phyloP scores from a whole-genome alignment of 2,329 filamentous ascomycete species.

The Didymosphaeria variabile region DNA sequence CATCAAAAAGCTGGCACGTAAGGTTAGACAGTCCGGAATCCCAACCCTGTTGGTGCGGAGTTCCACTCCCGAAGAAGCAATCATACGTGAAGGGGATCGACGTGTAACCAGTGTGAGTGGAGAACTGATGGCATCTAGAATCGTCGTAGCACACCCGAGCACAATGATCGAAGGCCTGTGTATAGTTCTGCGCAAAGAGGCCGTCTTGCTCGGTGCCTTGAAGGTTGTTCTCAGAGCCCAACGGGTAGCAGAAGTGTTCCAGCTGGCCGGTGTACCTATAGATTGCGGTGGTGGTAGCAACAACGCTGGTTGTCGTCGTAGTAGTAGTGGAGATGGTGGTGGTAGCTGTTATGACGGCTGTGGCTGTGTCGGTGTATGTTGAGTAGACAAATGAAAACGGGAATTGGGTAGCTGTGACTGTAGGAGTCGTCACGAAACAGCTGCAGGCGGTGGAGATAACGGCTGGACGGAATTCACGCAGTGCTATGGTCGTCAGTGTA shows the following conservation, averaged over 20 bases:
- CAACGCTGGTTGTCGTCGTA: not conserved
- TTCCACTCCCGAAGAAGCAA: not conserved
- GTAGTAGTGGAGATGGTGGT: not conserved
- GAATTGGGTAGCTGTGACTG: not conserved
- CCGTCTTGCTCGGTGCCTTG: not conserved
- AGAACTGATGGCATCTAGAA: not conserved
- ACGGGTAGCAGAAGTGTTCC: not conserved
- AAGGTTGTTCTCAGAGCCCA: not conserved
- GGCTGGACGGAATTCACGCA: not conserved
- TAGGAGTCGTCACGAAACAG: not conserved
- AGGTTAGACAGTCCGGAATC: not conserved
- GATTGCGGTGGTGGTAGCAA: not conserved
- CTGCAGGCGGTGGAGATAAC: not conserved
- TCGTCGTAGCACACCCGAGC: not conserved
- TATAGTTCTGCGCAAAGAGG: not conserved
- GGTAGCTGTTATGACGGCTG: not conserved
- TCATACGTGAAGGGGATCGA: not conserved
- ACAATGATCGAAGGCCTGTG: not conserved
- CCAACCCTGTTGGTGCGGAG: not conserved
- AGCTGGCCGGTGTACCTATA: not conserved
- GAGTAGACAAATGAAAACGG: not conserved
- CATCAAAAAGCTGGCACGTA: not conserved
- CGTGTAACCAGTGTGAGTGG: not conserved
- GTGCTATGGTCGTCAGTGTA: not conserved
- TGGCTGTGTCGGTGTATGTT: not conserved